Conservation (phyloP, 177 flowering plant species). For the Vitis hybrid region DNA sequence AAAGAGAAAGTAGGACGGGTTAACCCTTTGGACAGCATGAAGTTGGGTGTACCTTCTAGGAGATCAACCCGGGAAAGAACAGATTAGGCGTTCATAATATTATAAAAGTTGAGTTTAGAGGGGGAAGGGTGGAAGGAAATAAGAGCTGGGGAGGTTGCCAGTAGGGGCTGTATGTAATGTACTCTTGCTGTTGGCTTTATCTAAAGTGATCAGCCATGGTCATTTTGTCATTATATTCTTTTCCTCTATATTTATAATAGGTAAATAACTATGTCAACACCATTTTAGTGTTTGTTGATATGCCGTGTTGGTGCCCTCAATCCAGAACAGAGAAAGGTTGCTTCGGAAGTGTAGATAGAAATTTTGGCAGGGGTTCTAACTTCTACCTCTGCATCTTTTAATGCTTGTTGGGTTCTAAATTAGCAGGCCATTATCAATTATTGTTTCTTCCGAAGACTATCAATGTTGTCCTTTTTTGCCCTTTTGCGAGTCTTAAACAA, state of each 20-base stretch:
- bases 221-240: slow-evolving; percentile 21
- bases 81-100: slow-evolving; percentile 6
- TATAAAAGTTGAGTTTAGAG: slow-evolving; percentile 4
- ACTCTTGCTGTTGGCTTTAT: slow-evolving; percentile 13
- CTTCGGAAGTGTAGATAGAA: no score
- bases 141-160: slow-evolving; percentile 9
- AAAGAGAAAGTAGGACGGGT: slow-evolving; percentile 30
- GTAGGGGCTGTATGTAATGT: slow-evolving; percentile 23
- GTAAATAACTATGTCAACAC: no score
- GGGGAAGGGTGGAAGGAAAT: slow-evolving; percentile 17
- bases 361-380: no score
- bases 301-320: no score
- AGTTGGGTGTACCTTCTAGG: slow-evolving; percentile 37
- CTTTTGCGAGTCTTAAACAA: no score
- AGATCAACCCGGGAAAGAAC: slow-evolving; percentile 37
- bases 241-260: not conserved
- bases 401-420: no score
- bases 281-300: no score
- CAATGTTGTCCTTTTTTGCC: no score
- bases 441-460: no score
- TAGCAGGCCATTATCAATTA: no score
- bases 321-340: no score
- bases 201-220: slow-evolving; percentile 11
- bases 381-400: no score
- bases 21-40: slow-evolving; percentile 28